Percentiles rank a stretch among this genome's conserved stretches.
phyloP scores from a whole-genome alignment of 192 early-diverging fungal species.

The Phycomyces blakesleeanus region DNA sequence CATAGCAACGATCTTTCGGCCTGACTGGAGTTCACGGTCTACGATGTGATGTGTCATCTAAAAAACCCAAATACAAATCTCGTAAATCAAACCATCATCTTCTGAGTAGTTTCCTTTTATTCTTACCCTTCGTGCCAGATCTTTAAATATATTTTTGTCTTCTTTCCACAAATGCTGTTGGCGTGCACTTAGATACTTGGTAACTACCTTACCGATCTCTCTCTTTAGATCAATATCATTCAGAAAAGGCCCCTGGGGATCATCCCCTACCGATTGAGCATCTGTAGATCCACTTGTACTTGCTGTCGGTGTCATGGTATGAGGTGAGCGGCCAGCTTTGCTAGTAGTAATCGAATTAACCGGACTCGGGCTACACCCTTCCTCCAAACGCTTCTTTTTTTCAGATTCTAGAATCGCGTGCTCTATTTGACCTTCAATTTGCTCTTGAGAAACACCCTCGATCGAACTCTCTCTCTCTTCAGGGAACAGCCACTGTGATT shows the following conservation, averaged over 20 bases:
- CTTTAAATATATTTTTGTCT: constrained; percentile 49
- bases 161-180: constrained; percentile 42
- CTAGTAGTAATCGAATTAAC: not conserved
- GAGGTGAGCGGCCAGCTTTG: not conserved
- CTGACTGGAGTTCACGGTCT: constrained; percentile 46
- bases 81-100: not conserved
- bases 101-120: not conserved
- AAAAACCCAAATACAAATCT: not conserved
- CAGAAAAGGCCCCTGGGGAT: constrained; percentile 3
- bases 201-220: constrained; percentile 29
- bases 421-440: constrained; percentile 23
- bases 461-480: constrained; percentile 27
- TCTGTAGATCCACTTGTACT: constrained; percentile 15
- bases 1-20: constrained; percentile 37
- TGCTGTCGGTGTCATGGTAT: constrained; percentile 1
- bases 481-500: constrained; percentile 53
- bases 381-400: constrained; percentile 12
- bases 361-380: not conserved
- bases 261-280: not conserved
- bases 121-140: constrained; percentile 48
- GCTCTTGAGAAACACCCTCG: constrained; percentile 20
- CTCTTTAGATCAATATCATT: constrained; percentile 34
- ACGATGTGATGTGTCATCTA: constrained; percentile 55
- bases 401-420: constrained; percentile 23
- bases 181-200: constrained; percentile 40